These are phyloP conservation scores for Calocybe gambosa DNA, from an alignment of 1,284 basidiomycete species.

Conservation along the genomic window DNA sequence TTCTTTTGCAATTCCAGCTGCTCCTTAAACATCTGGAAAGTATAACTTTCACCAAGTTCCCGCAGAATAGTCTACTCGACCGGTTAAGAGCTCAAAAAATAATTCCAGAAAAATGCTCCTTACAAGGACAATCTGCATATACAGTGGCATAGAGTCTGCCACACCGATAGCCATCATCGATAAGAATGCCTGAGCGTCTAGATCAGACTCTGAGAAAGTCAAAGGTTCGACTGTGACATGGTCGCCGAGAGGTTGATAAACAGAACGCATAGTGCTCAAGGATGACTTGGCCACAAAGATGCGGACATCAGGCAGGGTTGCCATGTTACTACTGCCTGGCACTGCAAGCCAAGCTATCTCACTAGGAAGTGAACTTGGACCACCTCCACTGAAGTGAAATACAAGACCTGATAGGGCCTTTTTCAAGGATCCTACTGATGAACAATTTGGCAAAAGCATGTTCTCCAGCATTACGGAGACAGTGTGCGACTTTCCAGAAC, in stretches of 20 bases:
- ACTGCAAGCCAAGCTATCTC: slow-evolving; percentile 59
- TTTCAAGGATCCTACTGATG: slow-evolving; percentile 41
- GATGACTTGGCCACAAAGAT: slow-evolving; percentile 64
- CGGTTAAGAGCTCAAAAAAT: not conserved
- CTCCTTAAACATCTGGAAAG: slow-evolving; percentile 37
- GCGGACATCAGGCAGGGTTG: slow-evolving; percentile 41
- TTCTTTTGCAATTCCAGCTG: slow-evolving; percentile 41
- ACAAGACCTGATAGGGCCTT: slow-evolving; percentile 58
- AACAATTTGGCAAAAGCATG: slow-evolving; percentile 51
- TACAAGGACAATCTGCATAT: slow-evolving; percentile 59
- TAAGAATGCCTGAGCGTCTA: slow-evolving; percentile 60
- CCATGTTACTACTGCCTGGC: slow-evolving; percentile 27
- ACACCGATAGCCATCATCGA: slow-evolving; percentile 64
- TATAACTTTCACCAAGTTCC: slow-evolving; percentile 34
- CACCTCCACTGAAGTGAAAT: slow-evolving; percentile 65
- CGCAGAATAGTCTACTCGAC: slow-evolving; percentile 29
- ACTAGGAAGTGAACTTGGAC: slow-evolving; percentile 46
- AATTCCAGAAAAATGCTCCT: slow-evolving; percentile 16
- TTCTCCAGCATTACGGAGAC: slow-evolving; percentile 60
- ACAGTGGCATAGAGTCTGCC: slow-evolving; percentile 55
- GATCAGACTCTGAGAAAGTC: slow-evolving; percentile 51
- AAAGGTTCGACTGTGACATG: slow-evolving; percentile 50
- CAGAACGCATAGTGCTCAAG: slow-evolving; percentile 49
- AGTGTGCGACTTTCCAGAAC: slow-evolving; percentile 68
- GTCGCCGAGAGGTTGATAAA: slow-evolving; percentile 47